Conservation (phyloP, 2,329 filamentous ascomycete species). For the Fusarium redolens region DNA sequence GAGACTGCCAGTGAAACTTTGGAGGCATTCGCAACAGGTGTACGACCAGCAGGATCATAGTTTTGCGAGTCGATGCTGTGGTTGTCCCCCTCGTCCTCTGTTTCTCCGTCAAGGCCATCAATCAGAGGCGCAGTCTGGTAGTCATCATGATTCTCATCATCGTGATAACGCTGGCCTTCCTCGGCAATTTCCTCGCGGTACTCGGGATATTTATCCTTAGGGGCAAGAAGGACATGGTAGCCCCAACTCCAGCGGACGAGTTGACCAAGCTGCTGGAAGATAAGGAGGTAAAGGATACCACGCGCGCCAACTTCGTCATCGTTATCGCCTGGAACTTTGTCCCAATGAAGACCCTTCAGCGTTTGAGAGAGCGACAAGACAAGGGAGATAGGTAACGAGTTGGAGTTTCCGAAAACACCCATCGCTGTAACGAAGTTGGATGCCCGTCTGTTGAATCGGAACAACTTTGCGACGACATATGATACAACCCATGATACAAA, state of each 20-base stretch:
- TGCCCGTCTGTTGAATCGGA: constrained; percentile 84
- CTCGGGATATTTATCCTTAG: constrained; percentile 77
- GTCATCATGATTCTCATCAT: constrained; percentile 55
- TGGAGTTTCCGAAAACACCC: constrained; percentile 98
- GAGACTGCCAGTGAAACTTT: constrained; percentile 61
- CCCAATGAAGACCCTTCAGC: constrained; percentile 92
- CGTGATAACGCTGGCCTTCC: constrained; percentile 69
- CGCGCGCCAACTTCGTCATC: constrained; percentile 94
- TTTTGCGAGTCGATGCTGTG: constrained; percentile 57
- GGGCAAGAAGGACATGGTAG: constrained; percentile 92
- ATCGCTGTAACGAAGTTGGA: constrained; percentile 97
- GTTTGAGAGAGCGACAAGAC: constrained; percentile 95
- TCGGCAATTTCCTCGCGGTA: constrained; percentile 67
- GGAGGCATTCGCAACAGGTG: constrained; percentile 64
- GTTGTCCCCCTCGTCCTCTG: constrained; percentile 53
- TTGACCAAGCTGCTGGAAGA: constrained; percentile 98
- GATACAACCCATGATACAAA: constrained; percentile 86
- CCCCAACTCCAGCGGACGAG: constrained; percentile 98
- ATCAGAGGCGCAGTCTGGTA: constrained; percentile 61
- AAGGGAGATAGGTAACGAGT: constrained; percentile 95
- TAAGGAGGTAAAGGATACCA: constrained; percentile 93
- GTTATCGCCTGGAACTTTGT: constrained; percentile 89
- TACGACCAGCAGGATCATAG: constrained; percentile 67
- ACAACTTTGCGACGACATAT: constrained; percentile 75
- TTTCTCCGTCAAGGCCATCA: constrained; percentile 49